Evolutionary conservation across 208 protist species (phyloP), one percentile per base, ranked within the genome.

Genomic region (Trypanosoma melophagium): DNA sequence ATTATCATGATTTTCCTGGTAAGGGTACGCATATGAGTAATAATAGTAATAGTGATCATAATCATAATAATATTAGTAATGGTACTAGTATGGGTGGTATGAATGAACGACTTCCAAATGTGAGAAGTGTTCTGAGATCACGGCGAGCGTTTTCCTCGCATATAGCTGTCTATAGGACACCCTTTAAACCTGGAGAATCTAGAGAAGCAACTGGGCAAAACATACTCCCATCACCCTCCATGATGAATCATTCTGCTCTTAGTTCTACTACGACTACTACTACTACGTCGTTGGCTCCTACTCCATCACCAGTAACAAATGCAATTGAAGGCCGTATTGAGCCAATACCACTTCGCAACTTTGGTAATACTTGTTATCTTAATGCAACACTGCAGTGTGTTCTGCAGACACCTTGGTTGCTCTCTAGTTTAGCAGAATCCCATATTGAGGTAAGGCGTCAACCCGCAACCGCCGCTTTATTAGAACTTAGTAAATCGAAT

Each of bases 331-430:
- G 22, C 9, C 0, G 22, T 10, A 4, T 17, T 0, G 3, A 44
- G 3, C 90, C 90, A 2, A n/a, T 76, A 1, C 80, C 80, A 10
- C 55, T 97, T 25, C 75, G 69, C 24, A 97, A 97, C 71, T 85
- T 98, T 49, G 95, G 96, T 17, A 97, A 97, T 55, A 99, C 97
- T 22, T 99, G 98, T 74, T 99, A 98, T 77, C 87, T 99, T 73
- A 99, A 98, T 83, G 89, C 93, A 3, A 72, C 85, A 0, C 51
- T 99, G 62, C 98, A 99, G 81, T 98, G 95, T 66, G 69, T 98
- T 13, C 71, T 92, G 44, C 74, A 83, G 42, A 83, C 78, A 0
- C 86, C 86, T 3, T 47, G 65, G n/a, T 67, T 95, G 7, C 35
- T 88, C 9, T 41, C 21, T 3, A 22, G 55, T n/a, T 63, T 95